Percentiles rank a stretch among this genome's conserved stretches.
These are phyloP conservation scores for Penicillium coprophilum DNA, from an alignment of 495 filamentous ascomycete species.

Conservation along the genomic window DNA sequence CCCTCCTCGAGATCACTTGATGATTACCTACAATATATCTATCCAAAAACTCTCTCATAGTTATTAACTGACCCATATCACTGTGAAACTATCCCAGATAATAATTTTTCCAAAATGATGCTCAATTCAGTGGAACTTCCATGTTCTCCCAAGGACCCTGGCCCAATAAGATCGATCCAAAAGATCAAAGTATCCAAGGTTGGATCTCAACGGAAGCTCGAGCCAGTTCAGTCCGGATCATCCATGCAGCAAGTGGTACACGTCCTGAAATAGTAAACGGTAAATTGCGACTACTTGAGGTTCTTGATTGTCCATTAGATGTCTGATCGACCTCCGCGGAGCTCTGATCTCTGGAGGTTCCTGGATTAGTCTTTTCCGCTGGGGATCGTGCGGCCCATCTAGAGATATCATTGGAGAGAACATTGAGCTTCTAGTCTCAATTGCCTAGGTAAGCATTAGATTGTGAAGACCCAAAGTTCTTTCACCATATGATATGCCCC, in stretches of 20 bases:
- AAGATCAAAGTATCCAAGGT: slow-evolving; percentile 19
- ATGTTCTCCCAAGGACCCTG: slow-evolving; percentile 20
- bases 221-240: slow-evolving; percentile 6
- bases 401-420: background rate
- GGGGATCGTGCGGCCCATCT: background rate
- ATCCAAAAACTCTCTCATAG: too few species aligned
- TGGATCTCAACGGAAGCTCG: slow-evolving; percentile 11
- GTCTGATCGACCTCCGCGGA: background rate
- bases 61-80: too few species aligned
- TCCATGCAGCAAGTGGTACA: slow-evolving; percentile 6
- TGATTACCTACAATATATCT: background rate
- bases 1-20: background rate
- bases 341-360: background rate
- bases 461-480: background rate
- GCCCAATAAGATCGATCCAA: slow-evolving; percentile 14
- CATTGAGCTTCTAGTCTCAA: background rate
- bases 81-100: background rate
- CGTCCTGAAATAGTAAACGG: background rate
- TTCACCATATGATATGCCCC: background rate
- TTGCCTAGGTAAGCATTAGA: background rate
- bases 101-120: slow-evolving; percentile 3
- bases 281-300: background rate
- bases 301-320: slow-evolving; percentile 1
- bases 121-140: slow-evolving; percentile 19
- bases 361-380: background rate